Conservation (phyloP, 306 rosid species). For the Potentilla sterilis region DNA sequence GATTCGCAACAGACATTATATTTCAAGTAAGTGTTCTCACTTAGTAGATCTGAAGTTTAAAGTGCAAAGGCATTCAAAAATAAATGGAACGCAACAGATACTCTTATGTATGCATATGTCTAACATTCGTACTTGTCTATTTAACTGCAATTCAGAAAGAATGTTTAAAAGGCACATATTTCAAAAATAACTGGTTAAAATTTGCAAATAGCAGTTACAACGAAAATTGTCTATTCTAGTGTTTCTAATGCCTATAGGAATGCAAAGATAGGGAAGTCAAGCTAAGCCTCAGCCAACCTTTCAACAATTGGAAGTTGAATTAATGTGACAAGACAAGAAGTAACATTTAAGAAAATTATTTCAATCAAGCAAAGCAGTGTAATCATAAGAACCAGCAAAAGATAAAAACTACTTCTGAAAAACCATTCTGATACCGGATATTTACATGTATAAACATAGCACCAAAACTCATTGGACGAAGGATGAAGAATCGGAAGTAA, state of each 20-base stretch:
- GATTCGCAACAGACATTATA: not conserved
- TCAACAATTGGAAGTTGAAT: not conserved
- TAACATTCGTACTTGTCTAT: not conserved
- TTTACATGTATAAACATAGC: not conserved
- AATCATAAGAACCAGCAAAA: not conserved
- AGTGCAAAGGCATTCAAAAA: not conserved
- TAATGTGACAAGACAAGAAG: not conserved
- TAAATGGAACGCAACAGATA: not conserved
- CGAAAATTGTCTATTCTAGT: not conserved
- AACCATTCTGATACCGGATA: not conserved
- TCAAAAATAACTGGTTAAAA: not conserved
- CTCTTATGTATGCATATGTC: not conserved
- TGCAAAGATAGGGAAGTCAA: not conserved
- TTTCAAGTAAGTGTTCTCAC: not conserved
- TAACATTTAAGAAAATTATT: not conserved
- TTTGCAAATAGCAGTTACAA: not conserved
- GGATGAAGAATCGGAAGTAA: not conserved
- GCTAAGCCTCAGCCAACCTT: constrained; percentile 1
- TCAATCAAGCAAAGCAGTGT: not conserved
- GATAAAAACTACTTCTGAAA: not conserved
- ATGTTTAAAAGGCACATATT: not conserved
- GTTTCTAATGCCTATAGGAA: not conserved
- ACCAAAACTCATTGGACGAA: not conserved
- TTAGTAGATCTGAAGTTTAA: not conserved
- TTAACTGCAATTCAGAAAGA: not conserved